A percentile compares a stretch with the other conserved stretches of the same genome.
Conservation (phyloP, 257 asterid species). For the Solanum sejunctum region DNA sequence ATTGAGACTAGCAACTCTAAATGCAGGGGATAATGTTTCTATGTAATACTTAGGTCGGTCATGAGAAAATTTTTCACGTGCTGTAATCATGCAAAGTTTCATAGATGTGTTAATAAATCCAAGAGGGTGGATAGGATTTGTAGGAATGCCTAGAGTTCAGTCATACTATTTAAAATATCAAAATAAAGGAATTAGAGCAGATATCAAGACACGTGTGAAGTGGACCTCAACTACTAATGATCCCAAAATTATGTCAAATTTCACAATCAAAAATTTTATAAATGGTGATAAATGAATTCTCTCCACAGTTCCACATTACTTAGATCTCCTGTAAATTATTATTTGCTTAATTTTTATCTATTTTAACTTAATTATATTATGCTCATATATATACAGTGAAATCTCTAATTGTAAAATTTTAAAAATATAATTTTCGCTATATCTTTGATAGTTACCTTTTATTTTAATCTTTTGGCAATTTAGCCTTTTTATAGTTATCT, state of each 20-base stretch:
- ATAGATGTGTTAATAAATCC: neutral
- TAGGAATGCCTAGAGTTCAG: neutral
- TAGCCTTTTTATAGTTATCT: no score
- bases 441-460: no score
- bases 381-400: no score
- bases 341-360: no score
- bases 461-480: no score
- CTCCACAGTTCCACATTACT: neutral
- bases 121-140: neutral
- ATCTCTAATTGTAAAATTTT: no score
- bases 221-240: neutral
- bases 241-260: neutral
- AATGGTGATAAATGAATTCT: constrained; percentile 2
- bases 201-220: neutral
- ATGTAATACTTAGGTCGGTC: neutral
- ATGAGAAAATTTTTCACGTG: neutral
- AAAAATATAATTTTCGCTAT: no score
- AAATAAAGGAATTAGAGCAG: neutral
- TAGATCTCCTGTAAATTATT: neutral
- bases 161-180: neutral
- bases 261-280: neutral
- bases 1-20: neutral
- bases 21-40: neutral
- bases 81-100: neutral
- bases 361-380: no score